phyloP scores from a whole-genome alignment of 140 eudicot genomes.

The Senecio squalidus region DNA sequence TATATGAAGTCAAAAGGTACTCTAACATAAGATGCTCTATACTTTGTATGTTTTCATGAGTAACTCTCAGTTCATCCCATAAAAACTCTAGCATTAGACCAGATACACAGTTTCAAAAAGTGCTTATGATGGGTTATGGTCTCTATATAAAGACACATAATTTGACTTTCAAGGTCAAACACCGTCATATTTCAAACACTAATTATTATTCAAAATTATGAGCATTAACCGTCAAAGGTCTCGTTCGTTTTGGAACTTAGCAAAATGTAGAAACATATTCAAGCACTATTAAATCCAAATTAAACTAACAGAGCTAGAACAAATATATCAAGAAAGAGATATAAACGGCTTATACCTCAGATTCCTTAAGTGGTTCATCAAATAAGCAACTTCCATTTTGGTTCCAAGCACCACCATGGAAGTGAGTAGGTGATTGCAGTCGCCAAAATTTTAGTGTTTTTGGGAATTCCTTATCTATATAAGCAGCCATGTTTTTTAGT shows the following conservation, averaged over 20 bases:
- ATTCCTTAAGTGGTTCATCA: constrained; percentile 51
- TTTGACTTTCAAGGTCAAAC: constrained; percentile 1
- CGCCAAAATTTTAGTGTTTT: constrained; percentile 73
- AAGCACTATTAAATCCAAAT: background rate
- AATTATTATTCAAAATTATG: background rate
- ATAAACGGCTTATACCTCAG: constrained; percentile 45
- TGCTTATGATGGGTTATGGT: background rate
- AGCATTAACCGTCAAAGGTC: background rate
- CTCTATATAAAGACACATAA: background rate
- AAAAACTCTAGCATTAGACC: background rate
- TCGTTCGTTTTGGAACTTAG: background rate
- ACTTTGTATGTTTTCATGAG: no score
- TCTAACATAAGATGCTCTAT: no score
- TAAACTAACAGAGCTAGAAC: no score
- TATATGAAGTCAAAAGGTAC: background rate
- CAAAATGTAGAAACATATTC: background rate
- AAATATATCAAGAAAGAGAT: background rate
- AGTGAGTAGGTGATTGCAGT: constrained; percentile 86
- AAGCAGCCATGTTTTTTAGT: constrained; percentile 55
- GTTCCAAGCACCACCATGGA: constrained; percentile 90
- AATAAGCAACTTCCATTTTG: constrained; percentile 90
- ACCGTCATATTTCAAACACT: background rate
- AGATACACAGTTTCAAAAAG: background rate
- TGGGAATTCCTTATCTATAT: constrained; percentile 55
- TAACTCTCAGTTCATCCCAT: no score